Evolutionary conservation across 331 rosid genomes (phyloP).

Genomic region (Erythrophleum ivorense): DNA sequence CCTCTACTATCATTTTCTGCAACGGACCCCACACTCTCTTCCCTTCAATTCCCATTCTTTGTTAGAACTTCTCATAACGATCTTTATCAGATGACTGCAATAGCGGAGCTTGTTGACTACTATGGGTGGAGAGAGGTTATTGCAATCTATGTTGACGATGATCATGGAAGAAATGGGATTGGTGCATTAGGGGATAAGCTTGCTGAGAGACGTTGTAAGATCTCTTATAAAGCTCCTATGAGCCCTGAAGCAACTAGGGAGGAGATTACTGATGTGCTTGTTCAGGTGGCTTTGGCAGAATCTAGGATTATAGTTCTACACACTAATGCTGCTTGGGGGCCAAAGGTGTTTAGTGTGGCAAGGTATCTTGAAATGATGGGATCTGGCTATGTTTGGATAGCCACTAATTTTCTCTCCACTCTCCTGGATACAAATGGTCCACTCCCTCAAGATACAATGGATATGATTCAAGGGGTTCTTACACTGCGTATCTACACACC

Average conservation of each 20-base stretch:
- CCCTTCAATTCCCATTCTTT: constrained; percentile 93
- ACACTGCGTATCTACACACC: constrained; percentile 74
- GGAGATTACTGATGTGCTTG: constrained; percentile 68
- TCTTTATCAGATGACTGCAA: constrained; percentile 82
- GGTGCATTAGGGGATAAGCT: constrained; percentile 74
- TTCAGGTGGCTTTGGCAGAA: constrained; percentile 81
- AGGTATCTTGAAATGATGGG: constrained; percentile 81
- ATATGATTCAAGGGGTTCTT: constrained; percentile 74
- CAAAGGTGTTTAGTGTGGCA: constrained; percentile 63
- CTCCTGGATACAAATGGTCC: constrained; percentile 60
- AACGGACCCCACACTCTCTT: constrained; percentile 80
- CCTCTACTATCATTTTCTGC: constrained; percentile 86
- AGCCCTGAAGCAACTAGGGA: constrained; percentile 51
- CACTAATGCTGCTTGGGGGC: constrained; percentile 53
- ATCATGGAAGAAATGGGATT: constrained; percentile 90
- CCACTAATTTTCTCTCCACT: constrained; percentile 75
- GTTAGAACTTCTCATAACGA: constrained; percentile 76
- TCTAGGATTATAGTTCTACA: constrained; percentile 82
- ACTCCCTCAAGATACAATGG: constrained; percentile 49
- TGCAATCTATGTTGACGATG: constrained; percentile 87
- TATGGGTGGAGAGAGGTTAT: constrained; percentile 87
- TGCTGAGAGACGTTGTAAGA: constrained; percentile 77
- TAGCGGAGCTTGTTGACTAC: constrained; percentile 75
- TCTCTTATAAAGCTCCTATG: constrained; percentile 84
- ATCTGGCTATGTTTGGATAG: constrained; percentile 92